Base-by-base conservation (phyloP, 2,329 filamentous ascomycete genomes). In the Botrytis cinerea region DNA sequence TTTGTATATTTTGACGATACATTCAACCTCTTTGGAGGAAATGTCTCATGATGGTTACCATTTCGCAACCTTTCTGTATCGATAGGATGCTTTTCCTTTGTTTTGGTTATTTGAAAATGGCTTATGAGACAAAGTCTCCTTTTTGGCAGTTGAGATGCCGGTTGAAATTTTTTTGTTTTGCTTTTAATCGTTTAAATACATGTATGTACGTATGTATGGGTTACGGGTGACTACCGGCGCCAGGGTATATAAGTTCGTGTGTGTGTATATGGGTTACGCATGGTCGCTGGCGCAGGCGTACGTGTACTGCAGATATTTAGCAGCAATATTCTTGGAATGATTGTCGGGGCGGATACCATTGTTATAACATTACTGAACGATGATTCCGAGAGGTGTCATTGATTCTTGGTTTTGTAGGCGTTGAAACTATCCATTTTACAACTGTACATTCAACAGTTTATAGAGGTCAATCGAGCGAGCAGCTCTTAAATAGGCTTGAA, bases 161-260 rank as follows among this genome's bases (percentile, higher is more conserved):
- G n/a, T 57, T 54, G 32, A 28, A 28, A 14, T 9, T 6, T 61
- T 60, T 38, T 54, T 40, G 28, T 8, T 54, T 68, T 68, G 46
- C 14, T 68, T 67, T 68, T 35, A 54, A 54, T 40, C 51, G 46
- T 57, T 57, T 69, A 57, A 43, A 69, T 45, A 69, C n/a, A 43
- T 69, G 66, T 57, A 69, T 69, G 38, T 57, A 69, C 54, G 38
- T 69, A 57, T 28, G 40, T 57, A 69, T 69, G 66, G 66, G 51
- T 69, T 43, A 57, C 51, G 66, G 66, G 38, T 69, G 66, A 48
- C 38, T 69, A 38, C n/a, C 38, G 66, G 66, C 35, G 64, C 35
- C 38, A n/a, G 64, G 46, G 48, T 54, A 68, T 68, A 68, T 68
- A 57, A 28, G n/a, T 28, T 57, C 6, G n/a, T 57, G 51, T 57